Evolutionary conservation across 2,329 filamentous ascomycete genomes (phyloP).

Genomic region (Phialophora expanda): DNA sequence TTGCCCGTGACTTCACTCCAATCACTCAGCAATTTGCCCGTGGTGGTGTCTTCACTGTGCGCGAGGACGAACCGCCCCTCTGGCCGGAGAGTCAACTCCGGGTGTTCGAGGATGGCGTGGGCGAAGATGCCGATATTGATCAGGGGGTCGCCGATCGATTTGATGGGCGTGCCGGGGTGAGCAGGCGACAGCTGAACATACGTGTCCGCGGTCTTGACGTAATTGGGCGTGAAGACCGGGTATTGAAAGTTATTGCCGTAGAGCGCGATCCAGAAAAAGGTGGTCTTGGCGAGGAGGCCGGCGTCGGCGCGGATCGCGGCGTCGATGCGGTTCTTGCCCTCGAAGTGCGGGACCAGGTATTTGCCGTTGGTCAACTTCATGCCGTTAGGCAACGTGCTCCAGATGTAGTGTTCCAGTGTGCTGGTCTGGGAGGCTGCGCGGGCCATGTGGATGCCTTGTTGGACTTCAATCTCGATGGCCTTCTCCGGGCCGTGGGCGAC

Average conservation of each 20-base stretch:
- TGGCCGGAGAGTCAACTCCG: constrained; percentile 38
- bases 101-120: constrained; percentile 43
- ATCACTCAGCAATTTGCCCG: constrained; percentile 41
- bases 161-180: constrained; percentile 41
- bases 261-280: constrained; percentile 48
- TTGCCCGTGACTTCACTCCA: constrained; percentile 44
- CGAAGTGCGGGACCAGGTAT: constrained; percentile 49
- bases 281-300: constrained; percentile 47
- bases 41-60: constrained; percentile 38
- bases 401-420: constrained; percentile 54
- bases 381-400: constrained; percentile 52
- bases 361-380: constrained; percentile 44
- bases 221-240: constrained; percentile 41
- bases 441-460: constrained; percentile 52
- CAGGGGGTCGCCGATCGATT: constrained; percentile 43
- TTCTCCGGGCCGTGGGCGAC: constrained; percentile 41
- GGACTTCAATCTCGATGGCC: constrained; percentile 47
- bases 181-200: constrained; percentile 43
- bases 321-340: constrained; percentile 52
- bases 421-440: constrained; percentile 47
- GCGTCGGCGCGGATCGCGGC: constrained; percentile 48
- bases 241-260: constrained; percentile 46
- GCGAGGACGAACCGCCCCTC: constrained; percentile 44
- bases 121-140: constrained; percentile 46
- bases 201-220: constrained; percentile 38